Base-by-base conservation (phyloP, 2,329 filamentous ascomycete species). In the Sporothrix schenckii region DNA sequence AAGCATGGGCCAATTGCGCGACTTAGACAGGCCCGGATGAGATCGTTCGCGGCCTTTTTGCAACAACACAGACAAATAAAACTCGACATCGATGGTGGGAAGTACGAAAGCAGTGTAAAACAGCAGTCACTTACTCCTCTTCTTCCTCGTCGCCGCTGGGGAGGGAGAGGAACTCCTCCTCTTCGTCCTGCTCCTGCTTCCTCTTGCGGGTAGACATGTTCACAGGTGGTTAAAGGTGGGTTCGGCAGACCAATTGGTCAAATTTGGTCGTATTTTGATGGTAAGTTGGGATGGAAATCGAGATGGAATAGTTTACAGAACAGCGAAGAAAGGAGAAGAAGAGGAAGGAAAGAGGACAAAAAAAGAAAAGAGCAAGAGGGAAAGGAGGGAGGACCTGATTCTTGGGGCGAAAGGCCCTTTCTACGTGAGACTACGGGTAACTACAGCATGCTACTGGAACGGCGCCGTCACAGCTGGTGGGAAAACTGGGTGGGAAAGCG, bases 161-260 rank as follows among this genome's bases (percentile, higher is more conserved):
- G 69, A 86, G 83, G 72, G 84, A 85, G 72, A 86, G 82, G 47
- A 86, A 83, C 79, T 85, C 84, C 77, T 84, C 82, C 74, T 85
- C 83, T 76, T 84, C 83, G 27, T 71, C 70, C 73, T 84, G 82
- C 30, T 82, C 83, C 75, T 83, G 82, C 81, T 84, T 85, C 81
- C 84, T 83, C 83, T 86, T 86, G 76, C 84, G 84, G 75, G 80
- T 78, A 71, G 83, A 81, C 82, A 85, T 85, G 72, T 71, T 79
- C 30, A 41, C 9, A 47, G 13, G 30, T 14, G 68, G 27, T 61
- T 58, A 69, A 69, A 68, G 70, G 61, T 21, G 72, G 70, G 21
- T 65, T 56, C 68, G 41, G 27, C 19, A 16, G 53, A 27, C 30
- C 66, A 69, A 49, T 72, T 70, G 56, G 68, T 66, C 27, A 54